Conservation (phyloP, 352 stramenopile species). For the Globisporangium echinulatum region DNA sequence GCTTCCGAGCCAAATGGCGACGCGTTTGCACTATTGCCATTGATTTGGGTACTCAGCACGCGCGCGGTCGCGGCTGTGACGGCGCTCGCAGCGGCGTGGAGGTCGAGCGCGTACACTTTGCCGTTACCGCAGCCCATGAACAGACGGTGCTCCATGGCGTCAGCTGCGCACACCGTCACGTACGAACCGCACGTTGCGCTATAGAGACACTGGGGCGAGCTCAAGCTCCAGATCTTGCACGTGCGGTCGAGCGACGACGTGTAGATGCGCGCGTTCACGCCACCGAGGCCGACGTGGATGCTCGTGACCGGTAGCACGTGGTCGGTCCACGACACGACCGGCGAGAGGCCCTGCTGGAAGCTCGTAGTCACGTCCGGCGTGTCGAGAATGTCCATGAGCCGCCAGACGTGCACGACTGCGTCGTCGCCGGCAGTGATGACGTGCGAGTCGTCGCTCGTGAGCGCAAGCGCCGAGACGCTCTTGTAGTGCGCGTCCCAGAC, state of each 20-base stretch:
- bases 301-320: constrained; percentile 70
- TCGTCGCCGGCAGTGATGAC: constrained; percentile 77
- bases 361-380: constrained; percentile 44
- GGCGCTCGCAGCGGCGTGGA: constrained; percentile 49
- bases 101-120: constrained; percentile 61
- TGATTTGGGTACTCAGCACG: constrained; percentile 23
- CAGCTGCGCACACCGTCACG: constrained; percentile 49
- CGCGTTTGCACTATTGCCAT: neutral
- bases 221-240: constrained; percentile 70
- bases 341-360: constrained; percentile 49
- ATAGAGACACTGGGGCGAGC: constrained; percentile 48
- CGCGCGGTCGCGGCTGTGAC: constrained; percentile 48
- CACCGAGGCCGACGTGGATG: constrained; percentile 58
- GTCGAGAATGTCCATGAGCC: constrained; percentile 63
- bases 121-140: constrained; percentile 71
- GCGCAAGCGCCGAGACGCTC: constrained; percentile 51
- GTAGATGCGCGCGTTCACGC: constrained; percentile 65
- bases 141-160: constrained; percentile 60
- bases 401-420: constrained; percentile 77
- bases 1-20: constrained; percentile 36
- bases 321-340: constrained; percentile 67
- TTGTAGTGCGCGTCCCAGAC: constrained; percentile 88
- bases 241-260: constrained; percentile 72
- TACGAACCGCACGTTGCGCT: constrained; percentile 66
- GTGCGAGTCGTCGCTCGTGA: constrained; percentile 74